Evolutionary conservation across 23 red algal genomes (phyloP).

Genomic region (Gracilaria vermiculophylla): DNA sequence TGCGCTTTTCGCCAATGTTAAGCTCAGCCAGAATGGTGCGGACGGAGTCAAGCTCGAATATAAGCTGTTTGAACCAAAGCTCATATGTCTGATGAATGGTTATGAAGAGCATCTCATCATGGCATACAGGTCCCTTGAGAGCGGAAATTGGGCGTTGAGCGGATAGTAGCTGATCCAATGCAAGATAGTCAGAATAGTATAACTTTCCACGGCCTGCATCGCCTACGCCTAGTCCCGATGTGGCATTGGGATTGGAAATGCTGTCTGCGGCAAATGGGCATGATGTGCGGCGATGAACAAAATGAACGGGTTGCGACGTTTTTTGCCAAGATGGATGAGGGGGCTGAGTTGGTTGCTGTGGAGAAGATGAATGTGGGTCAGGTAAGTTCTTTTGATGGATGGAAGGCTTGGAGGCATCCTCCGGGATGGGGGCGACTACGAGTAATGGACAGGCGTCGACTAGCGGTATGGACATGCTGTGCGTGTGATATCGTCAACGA

Average conservation of each 20-base stretch:
- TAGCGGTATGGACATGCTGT: not conserved
- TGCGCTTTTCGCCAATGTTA: conserved; percentile 82
- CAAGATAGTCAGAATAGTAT: conserved; percentile 83
- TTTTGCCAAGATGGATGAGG: not conserved
- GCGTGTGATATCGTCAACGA: no score
- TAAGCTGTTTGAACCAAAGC: conserved; percentile 99
- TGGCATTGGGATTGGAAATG: not conserved
- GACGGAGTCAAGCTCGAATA: conserved; percentile 95
- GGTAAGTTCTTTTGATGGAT: not conserved
- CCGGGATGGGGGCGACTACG: not conserved
- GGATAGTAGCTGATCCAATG: conserved; percentile 58
- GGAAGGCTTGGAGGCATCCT: not conserved
- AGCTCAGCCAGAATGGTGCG: conserved; percentile 75
- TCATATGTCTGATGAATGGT: conserved; percentile 98
- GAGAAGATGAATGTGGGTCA: not conserved
- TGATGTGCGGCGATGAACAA: not conserved
- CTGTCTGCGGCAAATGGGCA: conserved; percentile 20
- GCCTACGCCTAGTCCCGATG: conserved; percentile 14
- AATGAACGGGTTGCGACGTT: not conserved
- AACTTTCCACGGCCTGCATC: conserved; percentile 53
- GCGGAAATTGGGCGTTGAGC: conserved; percentile 85
- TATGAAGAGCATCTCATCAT: conserved; percentile 99
- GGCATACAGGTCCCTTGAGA: conserved; percentile 53
- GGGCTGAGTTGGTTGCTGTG: not conserved
- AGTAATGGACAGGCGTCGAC: not conserved